Percentiles rank a stretch among this genome's conserved stretches.
These are phyloP conservation scores for Saxispiralis lemnorum DNA, from an alignment of 495 filamentous ascomycete species.

Conservation along the genomic window DNA sequence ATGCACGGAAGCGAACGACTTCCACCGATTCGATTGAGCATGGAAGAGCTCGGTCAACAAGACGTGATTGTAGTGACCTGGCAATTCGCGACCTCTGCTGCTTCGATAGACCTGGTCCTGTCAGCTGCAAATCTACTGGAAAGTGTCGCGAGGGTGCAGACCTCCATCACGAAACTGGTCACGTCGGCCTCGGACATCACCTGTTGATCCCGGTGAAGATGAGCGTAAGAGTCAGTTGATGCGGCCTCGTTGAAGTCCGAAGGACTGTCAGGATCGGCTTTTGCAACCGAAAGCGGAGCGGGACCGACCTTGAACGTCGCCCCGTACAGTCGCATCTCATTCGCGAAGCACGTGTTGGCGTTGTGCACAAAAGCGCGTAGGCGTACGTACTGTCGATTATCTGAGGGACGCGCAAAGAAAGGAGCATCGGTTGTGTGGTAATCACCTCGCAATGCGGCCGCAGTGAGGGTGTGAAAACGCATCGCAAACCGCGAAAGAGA, in stretches of 20 bases:
- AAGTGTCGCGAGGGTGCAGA: not conserved
- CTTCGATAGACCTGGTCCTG: constrained; percentile 21
- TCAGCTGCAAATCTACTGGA: not conserved
- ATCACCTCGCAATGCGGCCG: constrained; percentile 6
- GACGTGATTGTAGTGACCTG: constrained; percentile 34
- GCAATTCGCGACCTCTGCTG: constrained; percentile 31
- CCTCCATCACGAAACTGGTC: constrained; percentile 1
- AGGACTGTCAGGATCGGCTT: too few relatives aligned
- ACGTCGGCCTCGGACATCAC: not conserved
- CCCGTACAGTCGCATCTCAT: constrained; percentile 29
- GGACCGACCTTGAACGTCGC: constrained; percentile 19
- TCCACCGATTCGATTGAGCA: constrained; percentile 32
- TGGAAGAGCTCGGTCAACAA: constrained; percentile 34
- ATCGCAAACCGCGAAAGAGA: constrained; percentile 11
- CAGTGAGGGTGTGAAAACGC: constrained; percentile 8
- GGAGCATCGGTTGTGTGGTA: constrained; percentile 1
- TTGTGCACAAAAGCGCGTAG: constrained; percentile 44
- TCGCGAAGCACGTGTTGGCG: constrained; percentile 35
- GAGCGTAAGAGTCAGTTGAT: too few relatives aligned
- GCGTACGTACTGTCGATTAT: constrained; percentile 18
- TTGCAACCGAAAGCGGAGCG: too few relatives aligned
- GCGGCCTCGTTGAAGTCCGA: too few relatives aligned
- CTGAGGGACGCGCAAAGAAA: constrained; percentile 1
- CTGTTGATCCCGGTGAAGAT: too few relatives aligned
- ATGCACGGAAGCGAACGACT: constrained; percentile 18